Evolutionary conservation across 768 basidiomycete genomes (phyloP).

Genomic region (Floccularia luteovirens): DNA sequence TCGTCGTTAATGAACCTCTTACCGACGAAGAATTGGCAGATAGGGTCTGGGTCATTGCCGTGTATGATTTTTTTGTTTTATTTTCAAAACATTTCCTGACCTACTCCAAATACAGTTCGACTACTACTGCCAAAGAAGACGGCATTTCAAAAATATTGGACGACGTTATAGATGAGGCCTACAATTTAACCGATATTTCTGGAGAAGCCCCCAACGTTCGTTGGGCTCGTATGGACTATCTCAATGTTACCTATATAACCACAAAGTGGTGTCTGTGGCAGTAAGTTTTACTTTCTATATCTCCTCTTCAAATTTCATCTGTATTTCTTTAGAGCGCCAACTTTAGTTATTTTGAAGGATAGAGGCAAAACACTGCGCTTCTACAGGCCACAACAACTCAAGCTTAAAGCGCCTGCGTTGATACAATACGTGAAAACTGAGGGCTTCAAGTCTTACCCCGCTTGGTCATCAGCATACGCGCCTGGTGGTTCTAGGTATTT

Average conservation of each 20-base stretch:
- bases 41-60: conserved; percentile 70
- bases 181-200: conserved; percentile 49
- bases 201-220: conserved; percentile 64
- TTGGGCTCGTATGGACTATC: conserved; percentile 85
- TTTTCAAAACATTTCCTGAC: conserved; percentile 2
- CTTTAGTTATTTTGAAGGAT: conserved; percentile 61
- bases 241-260: conserved; percentile 75
- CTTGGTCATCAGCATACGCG: conserved; percentile 63
- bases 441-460: conserved; percentile 50
- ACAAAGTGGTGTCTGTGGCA: conserved; percentile 85
- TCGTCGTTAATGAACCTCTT: conserved; percentile 66
- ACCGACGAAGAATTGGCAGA: conserved; percentile 55
- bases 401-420: conserved; percentile 50
- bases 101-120: conserved; percentile 32
- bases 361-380: conserved; percentile 79
- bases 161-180: conserved; percentile 66
- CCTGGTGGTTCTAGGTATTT: conserved; percentile 70
- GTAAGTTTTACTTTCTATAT: conserved; percentile 34
- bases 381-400: conserved; percentile 57
- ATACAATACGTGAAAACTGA: conserved; percentile 62
- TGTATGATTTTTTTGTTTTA: conserved; percentile 40
- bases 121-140: conserved; percentile 49
- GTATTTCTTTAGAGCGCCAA: conserved; percentile 53
- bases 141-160: conserved; percentile 68
- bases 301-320: background rate